Percentiles rank a stretch among this genome's conserved stretches.
Evolutionary conservation across 495 filamentous ascomycete genomes (phyloP).

Genomic region (Xylaria grammica): DNA sequence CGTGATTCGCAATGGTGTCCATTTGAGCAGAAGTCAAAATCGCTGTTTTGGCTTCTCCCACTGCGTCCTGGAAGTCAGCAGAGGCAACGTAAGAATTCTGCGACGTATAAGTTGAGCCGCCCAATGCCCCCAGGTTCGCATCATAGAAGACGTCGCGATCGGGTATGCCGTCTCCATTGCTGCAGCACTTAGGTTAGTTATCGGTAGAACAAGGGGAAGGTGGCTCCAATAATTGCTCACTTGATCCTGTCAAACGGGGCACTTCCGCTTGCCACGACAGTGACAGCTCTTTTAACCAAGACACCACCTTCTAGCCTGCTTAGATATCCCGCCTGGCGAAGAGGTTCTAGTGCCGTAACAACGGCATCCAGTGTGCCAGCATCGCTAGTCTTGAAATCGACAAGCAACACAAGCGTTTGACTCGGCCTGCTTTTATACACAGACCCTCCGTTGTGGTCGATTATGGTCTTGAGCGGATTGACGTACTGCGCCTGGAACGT

Average conservation of each 20-base stretch:
- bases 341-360: constrained; percentile 61
- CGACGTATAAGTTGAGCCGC: constrained; percentile 39
- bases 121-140: constrained; percentile 52
- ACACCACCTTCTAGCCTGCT: constrained; percentile 56
- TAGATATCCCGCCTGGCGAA: constrained; percentile 63
- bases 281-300: constrained; percentile 62
- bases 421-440: constrained; percentile 58
- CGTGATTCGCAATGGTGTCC: constrained; percentile 59
- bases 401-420: constrained; percentile 67
- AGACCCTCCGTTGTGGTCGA: constrained; percentile 38
- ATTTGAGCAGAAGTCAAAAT: constrained; percentile 56
- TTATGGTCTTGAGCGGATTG: constrained; percentile 34
- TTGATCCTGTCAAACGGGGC: constrained; percentile 64
- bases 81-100: constrained; percentile 57
- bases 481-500: constrained; percentile 36
- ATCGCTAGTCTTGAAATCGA: constrained; percentile 67
- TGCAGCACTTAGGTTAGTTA: neutral
- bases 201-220: neutral
- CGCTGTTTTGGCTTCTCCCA: constrained; percentile 33
- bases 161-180: constrained; percentile 40
- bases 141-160: constrained; percentile 68
- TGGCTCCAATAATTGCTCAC: neutral
- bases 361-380: constrained; percentile 55
- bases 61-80: constrained; percentile 46
- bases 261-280: constrained; percentile 74